Percentiles rank a stretch among this genome's conserved stretches.
These are phyloP conservation scores for Aspergillus sp. DNA, from an alignment of 2,329 filamentous ascomycete species.

Conservation along the genomic window DNA sequence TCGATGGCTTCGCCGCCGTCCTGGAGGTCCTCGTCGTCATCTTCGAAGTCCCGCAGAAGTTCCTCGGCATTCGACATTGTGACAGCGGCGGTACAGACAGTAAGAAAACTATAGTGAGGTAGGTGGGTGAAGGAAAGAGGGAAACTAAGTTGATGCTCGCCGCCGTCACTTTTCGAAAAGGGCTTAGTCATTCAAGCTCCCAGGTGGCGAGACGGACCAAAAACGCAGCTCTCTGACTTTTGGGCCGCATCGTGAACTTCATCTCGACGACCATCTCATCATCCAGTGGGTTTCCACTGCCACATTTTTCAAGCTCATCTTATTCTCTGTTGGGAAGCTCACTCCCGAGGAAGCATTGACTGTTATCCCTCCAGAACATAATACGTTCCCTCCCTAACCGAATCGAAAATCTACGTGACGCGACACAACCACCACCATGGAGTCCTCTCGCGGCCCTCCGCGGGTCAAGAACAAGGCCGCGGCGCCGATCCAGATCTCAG, in stretches of 20 bases:
- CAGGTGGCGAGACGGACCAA: slow-evolving; percentile 15
- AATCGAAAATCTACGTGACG: background rate
- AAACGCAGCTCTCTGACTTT: slow-evolving; percentile 18
- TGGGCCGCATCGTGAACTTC: slow-evolving; percentile 1
- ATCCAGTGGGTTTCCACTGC: background rate
- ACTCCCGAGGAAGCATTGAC: background rate
- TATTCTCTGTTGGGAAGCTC: background rate
- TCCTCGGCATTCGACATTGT: slow-evolving; percentile 90
- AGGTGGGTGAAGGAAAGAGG: too few species aligned
- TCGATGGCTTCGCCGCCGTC: slow-evolving; percentile 63
- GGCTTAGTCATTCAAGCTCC: slow-evolving; percentile 15
- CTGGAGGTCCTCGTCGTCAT: slow-evolving; percentile 71
- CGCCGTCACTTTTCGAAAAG: background rate
- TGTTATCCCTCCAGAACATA: background rate
- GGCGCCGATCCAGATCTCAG: slow-evolving; percentile 86
- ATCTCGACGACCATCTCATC: background rate
- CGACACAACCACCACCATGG: slow-evolving; percentile 63
- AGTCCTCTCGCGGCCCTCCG: slow-evolving; percentile 84
- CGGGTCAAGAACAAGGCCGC: slow-evolving; percentile 98
- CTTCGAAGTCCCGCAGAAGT: slow-evolving; percentile 82
- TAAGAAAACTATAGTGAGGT: background rate
- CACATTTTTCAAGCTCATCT: background rate
- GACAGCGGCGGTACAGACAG: background rate
- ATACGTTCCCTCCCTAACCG: too few species aligned
- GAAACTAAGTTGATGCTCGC: background rate